Evolutionary conservation across 148 eudicot species (phyloP).

Genomic region (Pharnaceum exiguum): DNA sequence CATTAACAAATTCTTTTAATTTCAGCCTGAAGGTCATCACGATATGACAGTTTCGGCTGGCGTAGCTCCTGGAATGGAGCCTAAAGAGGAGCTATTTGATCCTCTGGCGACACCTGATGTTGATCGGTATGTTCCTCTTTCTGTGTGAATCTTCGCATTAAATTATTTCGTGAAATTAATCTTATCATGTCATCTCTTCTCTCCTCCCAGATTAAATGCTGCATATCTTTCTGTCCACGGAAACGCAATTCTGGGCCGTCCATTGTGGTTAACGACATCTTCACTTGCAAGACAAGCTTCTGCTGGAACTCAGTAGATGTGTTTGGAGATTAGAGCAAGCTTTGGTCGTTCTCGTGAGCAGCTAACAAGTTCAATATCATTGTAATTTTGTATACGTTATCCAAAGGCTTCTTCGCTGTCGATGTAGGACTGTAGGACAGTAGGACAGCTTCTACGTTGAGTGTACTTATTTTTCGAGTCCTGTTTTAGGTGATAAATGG

Average conservation of each 20-base stretch:
- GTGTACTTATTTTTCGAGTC: no score
- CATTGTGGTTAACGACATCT: conserved; percentile 86
- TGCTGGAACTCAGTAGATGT: conserved; percentile 12
- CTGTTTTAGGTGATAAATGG: no score
- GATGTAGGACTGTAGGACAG: no score
- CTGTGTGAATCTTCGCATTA: neutral
- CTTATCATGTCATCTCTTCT: neutral
- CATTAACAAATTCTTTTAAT: neutral
- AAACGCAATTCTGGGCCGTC: conserved; percentile 78
- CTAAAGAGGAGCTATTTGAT: conserved; percentile 70
- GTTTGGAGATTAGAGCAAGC: neutral
- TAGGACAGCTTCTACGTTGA: no score
- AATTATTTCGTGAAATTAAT: neutral
- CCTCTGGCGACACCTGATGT: conserved; percentile 93
- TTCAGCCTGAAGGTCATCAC: conserved; percentile 69
- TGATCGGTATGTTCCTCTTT: conserved; percentile 54
- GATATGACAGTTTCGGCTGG: conserved; percentile 50
- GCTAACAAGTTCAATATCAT: conserved; percentile 4
- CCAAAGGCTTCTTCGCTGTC: no score
- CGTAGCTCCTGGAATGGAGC: conserved; percentile 53
- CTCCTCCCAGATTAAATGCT: conserved; percentile 57
- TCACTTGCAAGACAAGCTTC: conserved; percentile 46
- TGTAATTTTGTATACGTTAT: no score
- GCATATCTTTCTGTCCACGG: conserved; percentile 80
- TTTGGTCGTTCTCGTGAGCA: neutral